phyloP scores from a whole-genome alignment of 2,329 filamentous ascomycete species.

The Clarireedia sp. region DNA sequence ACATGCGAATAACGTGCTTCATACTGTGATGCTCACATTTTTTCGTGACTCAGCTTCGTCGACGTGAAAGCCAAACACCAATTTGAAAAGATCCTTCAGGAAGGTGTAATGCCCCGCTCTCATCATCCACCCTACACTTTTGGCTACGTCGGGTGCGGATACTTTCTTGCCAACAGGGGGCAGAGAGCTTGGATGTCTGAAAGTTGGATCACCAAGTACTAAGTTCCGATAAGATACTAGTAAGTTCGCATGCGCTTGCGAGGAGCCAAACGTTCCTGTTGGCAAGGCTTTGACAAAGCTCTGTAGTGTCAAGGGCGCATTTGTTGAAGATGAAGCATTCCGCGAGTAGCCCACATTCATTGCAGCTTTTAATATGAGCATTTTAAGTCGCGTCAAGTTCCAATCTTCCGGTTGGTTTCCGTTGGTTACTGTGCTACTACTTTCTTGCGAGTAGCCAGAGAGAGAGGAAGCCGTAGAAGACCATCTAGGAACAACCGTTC shows the following conservation, averaged over 20 bases:
- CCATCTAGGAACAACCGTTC: constrained; percentile 63
- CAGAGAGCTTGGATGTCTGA: constrained; percentile 47
- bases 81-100: constrained; percentile 70
- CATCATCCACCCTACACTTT: constrained; percentile 70
- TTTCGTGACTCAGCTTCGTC: constrained; percentile 68
- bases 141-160: constrained; percentile 67
- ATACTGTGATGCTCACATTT: constrained; percentile 53
- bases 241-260: constrained; percentile 61
- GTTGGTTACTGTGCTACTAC: constrained; percentile 65
- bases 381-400: constrained; percentile 69
- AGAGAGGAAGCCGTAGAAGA: constrained; percentile 60
- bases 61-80: constrained; percentile 77
- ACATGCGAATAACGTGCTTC: constrained; percentile 2
- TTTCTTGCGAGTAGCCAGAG: constrained; percentile 68
- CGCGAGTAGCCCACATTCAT: constrained; percentile 76
- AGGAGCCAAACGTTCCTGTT: constrained; percentile 67
- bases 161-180: constrained; percentile 52
- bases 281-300: constrained; percentile 70
- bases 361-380: constrained; percentile 75
- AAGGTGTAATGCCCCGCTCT: constrained; percentile 67
- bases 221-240: constrained; percentile 75
- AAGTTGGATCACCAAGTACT: constrained; percentile 63
- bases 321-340: constrained; percentile 28
- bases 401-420: constrained; percentile 59
- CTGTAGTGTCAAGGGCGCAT: constrained; percentile 50